These are phyloP conservation scores for Linum trigynum DNA, from an alignment of 345 rosid genomes.

Conservation along the genomic window DNA sequence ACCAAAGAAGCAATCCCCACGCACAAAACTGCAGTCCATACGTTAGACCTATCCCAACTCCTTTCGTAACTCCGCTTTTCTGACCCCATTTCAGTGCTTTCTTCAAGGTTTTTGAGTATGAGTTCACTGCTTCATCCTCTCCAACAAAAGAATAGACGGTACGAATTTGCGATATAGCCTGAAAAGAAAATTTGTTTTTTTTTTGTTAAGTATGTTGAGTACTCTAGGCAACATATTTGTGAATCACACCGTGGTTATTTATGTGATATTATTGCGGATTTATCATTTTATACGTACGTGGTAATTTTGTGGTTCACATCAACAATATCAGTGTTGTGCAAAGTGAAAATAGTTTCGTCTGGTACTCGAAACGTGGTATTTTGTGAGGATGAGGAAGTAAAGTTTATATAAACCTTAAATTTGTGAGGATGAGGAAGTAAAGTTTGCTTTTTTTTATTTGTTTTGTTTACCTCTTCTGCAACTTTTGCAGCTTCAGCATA, in stretches of 20 bases:
- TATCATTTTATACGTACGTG: no score
- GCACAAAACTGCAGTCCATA: conserved; percentile 61
- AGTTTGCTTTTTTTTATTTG: not conserved
- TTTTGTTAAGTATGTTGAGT: no score
- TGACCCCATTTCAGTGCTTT: conserved; percentile 49
- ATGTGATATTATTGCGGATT: no score
- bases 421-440: not conserved
- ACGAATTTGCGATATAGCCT: conserved; percentile 72
- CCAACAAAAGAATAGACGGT: conserved; percentile 76
- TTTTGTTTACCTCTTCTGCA: conserved; percentile 58
- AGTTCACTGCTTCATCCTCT: conserved; percentile 50
- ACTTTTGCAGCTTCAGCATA: conserved; percentile 74
- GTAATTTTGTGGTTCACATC: no score
- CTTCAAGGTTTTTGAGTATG: conserved; percentile 50
- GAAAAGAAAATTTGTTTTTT: not conserved
- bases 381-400: not conserved
- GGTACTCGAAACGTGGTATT: no score
- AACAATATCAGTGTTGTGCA: no score
- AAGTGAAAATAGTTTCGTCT: no score
- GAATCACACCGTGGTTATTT: no score
- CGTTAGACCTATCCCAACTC: conserved; percentile 64
- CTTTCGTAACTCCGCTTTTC: conserved; percentile 62
- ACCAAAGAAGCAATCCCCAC: conserved; percentile 81
- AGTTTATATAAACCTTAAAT: not conserved
- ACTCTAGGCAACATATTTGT: no score